A percentile compares a stretch with the other conserved stretches of the same genome.
Evolutionary conservation across 2,329 filamentous ascomycete species (phyloP).

Genomic region (Aspergillus thermomutatus): DNA sequence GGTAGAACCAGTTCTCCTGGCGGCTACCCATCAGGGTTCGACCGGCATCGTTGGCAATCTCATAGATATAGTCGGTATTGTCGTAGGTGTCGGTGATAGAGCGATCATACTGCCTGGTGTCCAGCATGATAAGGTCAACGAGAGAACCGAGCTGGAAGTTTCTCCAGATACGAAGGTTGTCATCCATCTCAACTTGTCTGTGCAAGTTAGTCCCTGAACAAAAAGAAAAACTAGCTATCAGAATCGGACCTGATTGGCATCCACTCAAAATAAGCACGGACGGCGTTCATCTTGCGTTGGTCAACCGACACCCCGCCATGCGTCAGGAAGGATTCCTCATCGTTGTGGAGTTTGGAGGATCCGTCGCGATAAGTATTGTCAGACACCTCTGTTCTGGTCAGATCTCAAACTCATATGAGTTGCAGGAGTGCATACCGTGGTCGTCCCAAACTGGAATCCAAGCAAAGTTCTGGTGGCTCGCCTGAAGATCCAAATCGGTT

Average conservation of each 20-base stretch:
- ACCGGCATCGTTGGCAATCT: conserved; percentile 64
- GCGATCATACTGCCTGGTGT: conserved; percentile 67
- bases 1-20: conserved; percentile 74
- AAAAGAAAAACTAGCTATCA: conserved; percentile 13
- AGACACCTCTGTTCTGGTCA: conserved; percentile 48
- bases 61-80: conserved; percentile 61
- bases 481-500: conserved; percentile 58
- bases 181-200: conserved; percentile 64
- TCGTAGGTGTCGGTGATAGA: conserved; percentile 59
- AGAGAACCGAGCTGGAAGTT: conserved; percentile 64
- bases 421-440: conserved; percentile 41
- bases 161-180: conserved; percentile 67
- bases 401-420: conserved; percentile 1
- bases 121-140: conserved; percentile 65
- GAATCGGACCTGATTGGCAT: conserved; percentile 50
- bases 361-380: conserved; percentile 66
- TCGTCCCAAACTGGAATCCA: conserved; percentile 67
- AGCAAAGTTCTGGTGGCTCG: conserved; percentile 55
- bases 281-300: conserved; percentile 69
- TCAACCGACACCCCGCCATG: conserved; percentile 63
- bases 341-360: conserved; percentile 60
- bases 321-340: conserved; percentile 61
- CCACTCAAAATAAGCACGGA: conserved; percentile 68
- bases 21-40: conserved; percentile 67
- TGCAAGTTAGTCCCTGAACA: conserved; percentile 23